Percentiles rank a stretch among this genome's conserved stretches.
Evolutionary conservation across 192 early-diverging fungal species (phyloP).

Genomic region (Gonapodya prolifera): DNA sequence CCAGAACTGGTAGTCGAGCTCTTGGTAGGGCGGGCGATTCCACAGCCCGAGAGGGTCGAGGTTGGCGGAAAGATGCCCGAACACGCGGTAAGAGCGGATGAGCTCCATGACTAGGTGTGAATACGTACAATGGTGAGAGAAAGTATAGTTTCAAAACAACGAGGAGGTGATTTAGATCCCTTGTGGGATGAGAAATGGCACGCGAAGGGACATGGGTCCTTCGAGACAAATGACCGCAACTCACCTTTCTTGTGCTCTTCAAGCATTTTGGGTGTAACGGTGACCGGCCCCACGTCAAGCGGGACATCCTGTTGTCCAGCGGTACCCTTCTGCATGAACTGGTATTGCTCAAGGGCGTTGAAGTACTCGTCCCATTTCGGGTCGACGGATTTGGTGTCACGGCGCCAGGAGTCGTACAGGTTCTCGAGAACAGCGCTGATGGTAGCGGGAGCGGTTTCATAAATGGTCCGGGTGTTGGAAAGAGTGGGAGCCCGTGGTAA

Average conservation of each 20-base stretch:
- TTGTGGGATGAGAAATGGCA: constrained; percentile 17
- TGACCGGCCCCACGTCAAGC: constrained; percentile 59
- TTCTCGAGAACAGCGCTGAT: constrained; percentile 82
- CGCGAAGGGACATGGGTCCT: too few species aligned
- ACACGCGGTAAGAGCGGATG: constrained; percentile 88
- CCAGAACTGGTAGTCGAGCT: constrained; percentile 78
- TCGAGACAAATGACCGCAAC: too few species aligned
- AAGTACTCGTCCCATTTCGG: constrained; percentile 97
- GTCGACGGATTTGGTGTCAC: constrained; percentile 83
- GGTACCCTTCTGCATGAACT: constrained; percentile 17
- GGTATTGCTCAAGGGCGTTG: constrained; percentile 56
- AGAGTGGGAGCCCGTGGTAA: too few species aligned
- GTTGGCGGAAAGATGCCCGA: constrained; percentile 91
- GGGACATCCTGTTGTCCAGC: constrained; percentile 67
- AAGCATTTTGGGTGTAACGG: constrained; percentile 15
- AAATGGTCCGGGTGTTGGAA: too few species aligned
- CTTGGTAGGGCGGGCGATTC: constrained; percentile 46
- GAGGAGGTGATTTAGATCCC: constrained; percentile 20
- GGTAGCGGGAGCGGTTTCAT: constrained; percentile 72
- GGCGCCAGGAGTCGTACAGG: constrained; percentile 88
- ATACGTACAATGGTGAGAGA: too few species aligned
- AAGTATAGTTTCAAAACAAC: constrained; percentile 35
- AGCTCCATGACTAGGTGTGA: constrained; percentile 87
- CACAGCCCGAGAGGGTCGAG: constrained; percentile 89
- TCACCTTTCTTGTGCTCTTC: constrained; percentile 18